Percentiles rank a stretch among this genome's conserved stretches.
phyloP scores from a whole-genome alignment of 2,329 filamentous ascomycete genomes.

The Davidsoniella australis region DNA sequence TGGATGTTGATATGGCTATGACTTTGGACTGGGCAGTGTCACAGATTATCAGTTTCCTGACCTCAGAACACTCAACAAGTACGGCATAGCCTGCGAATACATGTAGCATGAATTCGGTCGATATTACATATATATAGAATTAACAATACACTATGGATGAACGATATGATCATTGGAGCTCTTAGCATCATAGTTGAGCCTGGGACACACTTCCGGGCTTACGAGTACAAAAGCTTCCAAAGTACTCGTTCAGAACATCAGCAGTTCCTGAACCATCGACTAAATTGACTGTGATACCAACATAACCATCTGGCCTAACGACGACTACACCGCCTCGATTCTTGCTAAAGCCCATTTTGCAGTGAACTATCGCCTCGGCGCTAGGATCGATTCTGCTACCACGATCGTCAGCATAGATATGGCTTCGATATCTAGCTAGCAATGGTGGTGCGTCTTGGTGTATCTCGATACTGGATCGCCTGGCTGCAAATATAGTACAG shows the following conservation, averaged over 20 bases:
- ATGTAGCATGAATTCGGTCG: no score
- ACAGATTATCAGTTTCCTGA: constrained; percentile 27
- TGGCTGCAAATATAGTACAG: constrained; percentile 55
- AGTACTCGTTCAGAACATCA: constrained; percentile 71
- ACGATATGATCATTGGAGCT: no score
- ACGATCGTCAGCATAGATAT: constrained; percentile 75
- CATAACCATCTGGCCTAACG: constrained; percentile 74
- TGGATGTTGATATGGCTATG: constrained; percentile 41
- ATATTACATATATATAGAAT: no score
- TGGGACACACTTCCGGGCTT: neutral
- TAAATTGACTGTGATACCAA: constrained; percentile 57
- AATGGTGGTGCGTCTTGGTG: constrained; percentile 49
- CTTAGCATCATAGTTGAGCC: no score
- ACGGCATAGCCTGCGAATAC: no score
- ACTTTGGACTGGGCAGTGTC: constrained; percentile 54
- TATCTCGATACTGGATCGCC: constrained; percentile 56
- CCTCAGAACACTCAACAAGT: no score
- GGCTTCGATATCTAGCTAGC: constrained; percentile 59
- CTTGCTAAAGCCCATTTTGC: constrained; percentile 67
- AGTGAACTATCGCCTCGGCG: constrained; percentile 43
- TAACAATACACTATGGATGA: no score
- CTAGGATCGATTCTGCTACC: constrained; percentile 31
- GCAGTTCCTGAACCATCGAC: constrained; percentile 63
- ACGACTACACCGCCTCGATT: constrained; percentile 65
- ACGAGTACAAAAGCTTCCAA: constrained; percentile 23